These are phyloP conservation scores for Aspergillus bombycis DNA, from an alignment of 2,329 filamentous ascomycete species.

Conservation along the genomic window DNA sequence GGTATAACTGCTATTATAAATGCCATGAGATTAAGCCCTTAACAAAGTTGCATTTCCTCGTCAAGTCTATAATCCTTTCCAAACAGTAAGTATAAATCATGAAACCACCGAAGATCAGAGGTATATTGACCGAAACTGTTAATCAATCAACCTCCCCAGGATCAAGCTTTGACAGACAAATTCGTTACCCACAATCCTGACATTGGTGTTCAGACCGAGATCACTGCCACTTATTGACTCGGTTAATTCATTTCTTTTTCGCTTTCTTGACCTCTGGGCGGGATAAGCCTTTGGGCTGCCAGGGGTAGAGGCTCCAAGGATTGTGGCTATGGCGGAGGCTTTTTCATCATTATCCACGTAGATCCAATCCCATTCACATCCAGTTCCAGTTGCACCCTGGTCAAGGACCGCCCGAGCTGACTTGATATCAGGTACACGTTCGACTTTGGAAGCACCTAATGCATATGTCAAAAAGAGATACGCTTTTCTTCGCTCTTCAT, in stretches of 20 bases:
- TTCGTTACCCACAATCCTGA: slow-evolving; percentile 78
- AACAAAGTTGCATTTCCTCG: neutral
- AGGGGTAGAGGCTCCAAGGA: slow-evolving; percentile 22
- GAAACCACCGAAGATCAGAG: slow-evolving; percentile 1
- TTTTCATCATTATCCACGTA: slow-evolving; percentile 71
- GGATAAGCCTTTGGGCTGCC: slow-evolving; percentile 32
- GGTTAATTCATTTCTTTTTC: slow-evolving; percentile 41
- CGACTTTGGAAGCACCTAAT: slow-evolving; percentile 70
- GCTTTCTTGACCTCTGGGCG: slow-evolving; percentile 45
- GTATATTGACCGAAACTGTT: slow-evolving; percentile 31
- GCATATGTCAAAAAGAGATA: slow-evolving; percentile 82
- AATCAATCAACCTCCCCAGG: slow-evolving; percentile 74
- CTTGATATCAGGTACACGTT: slow-evolving; percentile 65
- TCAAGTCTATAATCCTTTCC: neutral
- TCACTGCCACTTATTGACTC: slow-evolving; percentile 32
- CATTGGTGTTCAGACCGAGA: slow-evolving; percentile 47
- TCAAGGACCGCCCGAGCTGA: slow-evolving; percentile 65
- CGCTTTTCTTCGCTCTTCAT: slow-evolving; percentile 67
- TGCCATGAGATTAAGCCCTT: neutral
- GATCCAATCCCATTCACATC: slow-evolving; percentile 69
- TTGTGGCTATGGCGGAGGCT: slow-evolving; percentile 56
- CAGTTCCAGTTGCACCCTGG: slow-evolving; percentile 48
- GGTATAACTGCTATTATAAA: slow-evolving; percentile 3
- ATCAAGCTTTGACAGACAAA: slow-evolving; percentile 92
- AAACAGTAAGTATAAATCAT: neutral